Percentiles rank a stretch among this genome's conserved stretches.
phyloP scores from a whole-genome alignment of 148 eudicot genomes.

The Chenopodium quinoa region DNA sequence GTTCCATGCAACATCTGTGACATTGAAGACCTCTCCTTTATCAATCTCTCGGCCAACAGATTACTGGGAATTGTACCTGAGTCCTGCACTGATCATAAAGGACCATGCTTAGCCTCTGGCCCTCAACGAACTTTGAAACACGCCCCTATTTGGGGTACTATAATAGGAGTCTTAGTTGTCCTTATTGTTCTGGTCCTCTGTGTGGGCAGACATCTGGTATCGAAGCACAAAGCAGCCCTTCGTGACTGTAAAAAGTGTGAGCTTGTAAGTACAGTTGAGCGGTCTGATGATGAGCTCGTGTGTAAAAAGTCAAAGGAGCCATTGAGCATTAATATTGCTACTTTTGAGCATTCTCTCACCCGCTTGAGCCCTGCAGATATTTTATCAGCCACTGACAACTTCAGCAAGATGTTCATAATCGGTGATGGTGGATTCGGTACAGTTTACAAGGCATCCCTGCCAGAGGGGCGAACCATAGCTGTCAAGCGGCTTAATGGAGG shows the following conservation, averaged over 20 bases:
- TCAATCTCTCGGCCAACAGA: slow-evolving; percentile 60
- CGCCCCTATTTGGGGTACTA: slow-evolving; percentile 51
- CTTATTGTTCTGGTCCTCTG: slow-evolving; percentile 38
- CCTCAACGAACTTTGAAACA: slow-evolving; percentile 35
- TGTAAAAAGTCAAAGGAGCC: slow-evolving; percentile 73
- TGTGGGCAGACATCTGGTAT: slow-evolving; percentile 39
- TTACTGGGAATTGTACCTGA: slow-evolving; percentile 52
- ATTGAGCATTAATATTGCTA: slow-evolving; percentile 84
- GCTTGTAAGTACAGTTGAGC: slow-evolving; percentile 37
- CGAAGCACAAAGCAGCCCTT: slow-evolving; percentile 32
- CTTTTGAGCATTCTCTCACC: slow-evolving; percentile 73
- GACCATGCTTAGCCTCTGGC: slow-evolving; percentile 33
- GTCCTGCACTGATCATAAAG: slow-evolving; percentile 39
- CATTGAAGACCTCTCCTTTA: slow-evolving; percentile 53
- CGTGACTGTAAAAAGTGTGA: slow-evolving; percentile 39
- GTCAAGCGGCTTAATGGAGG: slow-evolving; percentile 83
- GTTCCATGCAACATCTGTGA: slow-evolving; percentile 66
- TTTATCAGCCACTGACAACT: slow-evolving; percentile 74
- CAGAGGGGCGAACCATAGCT: slow-evolving; percentile 65
- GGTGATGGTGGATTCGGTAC: slow-evolving; percentile 98
- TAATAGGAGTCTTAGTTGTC: slow-evolving; percentile 38
- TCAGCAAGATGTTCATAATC: slow-evolving; percentile 80
- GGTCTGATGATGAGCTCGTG: slow-evolving; percentile 48
- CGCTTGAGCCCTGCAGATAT: slow-evolving; percentile 67
- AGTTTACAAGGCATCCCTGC: slow-evolving; percentile 68